Evolutionary conservation across 768 basidiomycete genomes (phyloP).

Genomic region (Phaffia australis): DNA sequence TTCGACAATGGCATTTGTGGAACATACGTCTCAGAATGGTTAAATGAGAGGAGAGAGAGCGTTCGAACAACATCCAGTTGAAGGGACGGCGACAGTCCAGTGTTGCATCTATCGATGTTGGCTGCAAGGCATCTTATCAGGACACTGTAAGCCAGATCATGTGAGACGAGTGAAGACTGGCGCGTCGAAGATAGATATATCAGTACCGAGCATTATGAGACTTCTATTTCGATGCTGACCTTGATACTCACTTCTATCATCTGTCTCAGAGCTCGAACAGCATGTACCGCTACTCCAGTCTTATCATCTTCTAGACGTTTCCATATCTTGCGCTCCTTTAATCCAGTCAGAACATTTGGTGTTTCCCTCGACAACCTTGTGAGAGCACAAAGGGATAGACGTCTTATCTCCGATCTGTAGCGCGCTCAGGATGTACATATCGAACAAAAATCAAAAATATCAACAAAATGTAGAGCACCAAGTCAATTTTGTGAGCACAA

Average conservation of each 20-base stretch:
- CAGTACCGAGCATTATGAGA: neutral
- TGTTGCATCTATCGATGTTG: neutral
- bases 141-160: neutral
- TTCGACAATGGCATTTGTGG: too few relatives aligned
- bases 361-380: conserved; percentile 47
- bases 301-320: conserved; percentile 15
- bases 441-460: too few relatives aligned
- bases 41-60: too few relatives aligned
- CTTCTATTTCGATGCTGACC: neutral
- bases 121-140: neutral
- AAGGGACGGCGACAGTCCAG: too few relatives aligned
- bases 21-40: too few relatives aligned
- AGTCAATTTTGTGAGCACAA: conserved; percentile 32
- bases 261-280: neutral
- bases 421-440: conserved; percentile 14
- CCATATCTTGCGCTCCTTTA: conserved; percentile 34
- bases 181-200: neutral
- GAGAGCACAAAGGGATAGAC: conserved; percentile 54
- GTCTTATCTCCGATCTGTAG: conserved; percentile 49
- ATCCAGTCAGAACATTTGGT: conserved; percentile 43
- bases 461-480: too few relatives aligned
- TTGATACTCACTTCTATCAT: neutral
- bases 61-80: too few relatives aligned
- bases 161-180: neutral
- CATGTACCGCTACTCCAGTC: neutral